Evolutionary conservation across 1,139 yeast species (phyloP), one percentile per base, ranked within the genome.

Genomic region (Yamadazyma mexicana): DNA sequence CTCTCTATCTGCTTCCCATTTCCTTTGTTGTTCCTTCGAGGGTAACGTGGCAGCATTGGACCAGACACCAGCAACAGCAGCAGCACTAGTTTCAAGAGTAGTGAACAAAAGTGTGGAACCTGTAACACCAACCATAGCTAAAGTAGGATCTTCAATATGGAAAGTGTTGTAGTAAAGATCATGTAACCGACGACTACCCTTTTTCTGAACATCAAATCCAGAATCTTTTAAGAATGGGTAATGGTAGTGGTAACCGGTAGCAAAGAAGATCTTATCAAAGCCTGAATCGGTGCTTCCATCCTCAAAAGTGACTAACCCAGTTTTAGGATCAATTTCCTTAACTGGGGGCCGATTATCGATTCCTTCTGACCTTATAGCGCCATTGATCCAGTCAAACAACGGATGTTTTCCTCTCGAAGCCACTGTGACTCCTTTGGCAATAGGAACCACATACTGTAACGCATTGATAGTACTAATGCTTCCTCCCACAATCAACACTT

Each of bases 381-480:
- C 54, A 59, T 61, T 58, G 15, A 65, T 58, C 57, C 63, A 64
- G 9, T 49, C 52, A 43, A 61, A 64, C 9, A 62, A 55, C 24
- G 52, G 50, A 39, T 64, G 61, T 5, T 54, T 50, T 1, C 65
- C 59, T 35, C 68, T 55, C 42, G 74, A 61, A 5, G 79, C 61
- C 11, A 71, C 59, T 5, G 59, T 56, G 5, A 65, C 61, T n/a
- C 61, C 49, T 34, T 62, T 64, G 3, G 70, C 75, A 5, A 63
- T 56, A 1, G 78, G 77, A 16, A 61, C 57, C 11, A 74, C 53
- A 43, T 77, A 76, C 48, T 77, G 81, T 14, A 75, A 57, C n/a
- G 76, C 54, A 53, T 77, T 80, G 24, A 73, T 62, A 3, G 81
- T 71, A 48, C 77, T 69, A 30, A 77, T 62, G 29, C 77, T 68